Conservation (phyloP, 2,329 filamentous ascomycete species). For the Ciborinia camelliae region DNA sequence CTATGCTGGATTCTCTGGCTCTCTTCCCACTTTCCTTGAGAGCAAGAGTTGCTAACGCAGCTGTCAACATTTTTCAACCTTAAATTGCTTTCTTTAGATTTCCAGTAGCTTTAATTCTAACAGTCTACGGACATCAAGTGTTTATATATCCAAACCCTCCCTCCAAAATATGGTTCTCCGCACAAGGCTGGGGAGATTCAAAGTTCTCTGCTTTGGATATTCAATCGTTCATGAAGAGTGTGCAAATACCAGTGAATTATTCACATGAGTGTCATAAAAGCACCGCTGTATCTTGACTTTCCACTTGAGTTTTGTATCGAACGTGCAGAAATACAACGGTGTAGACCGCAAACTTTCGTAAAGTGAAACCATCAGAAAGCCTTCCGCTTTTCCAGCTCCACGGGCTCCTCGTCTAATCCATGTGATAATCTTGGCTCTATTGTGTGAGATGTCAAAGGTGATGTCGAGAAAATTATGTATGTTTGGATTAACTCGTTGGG, state of each 20-base stretch:
- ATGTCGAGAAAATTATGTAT: too few relatives aligned
- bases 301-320: neutral
- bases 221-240: neutral
- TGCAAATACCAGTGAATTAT: neutral
- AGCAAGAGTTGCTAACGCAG: too few relatives aligned
- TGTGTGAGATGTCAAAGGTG: too few relatives aligned
- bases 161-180: neutral
- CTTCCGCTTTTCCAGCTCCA: too few relatives aligned
- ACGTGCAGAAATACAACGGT: neutral
- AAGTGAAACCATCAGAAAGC: too few relatives aligned
- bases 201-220: neutral
- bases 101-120: neutral
- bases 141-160: neutral
- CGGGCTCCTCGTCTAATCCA: neutral
- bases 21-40: too few relatives aligned
- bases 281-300: neutral
- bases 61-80: neutral
- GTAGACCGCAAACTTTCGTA: too few relatives aligned
- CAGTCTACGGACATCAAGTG: neutral
- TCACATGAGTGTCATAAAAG: neutral
- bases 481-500: too few relatives aligned
- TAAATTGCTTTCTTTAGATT: too few relatives aligned
- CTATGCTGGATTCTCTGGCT: too few relatives aligned
- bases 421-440: too few relatives aligned
- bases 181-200: neutral